Base-by-base conservation (phyloP, 31 red algal species). In the Endocladia muricata region DNA sequence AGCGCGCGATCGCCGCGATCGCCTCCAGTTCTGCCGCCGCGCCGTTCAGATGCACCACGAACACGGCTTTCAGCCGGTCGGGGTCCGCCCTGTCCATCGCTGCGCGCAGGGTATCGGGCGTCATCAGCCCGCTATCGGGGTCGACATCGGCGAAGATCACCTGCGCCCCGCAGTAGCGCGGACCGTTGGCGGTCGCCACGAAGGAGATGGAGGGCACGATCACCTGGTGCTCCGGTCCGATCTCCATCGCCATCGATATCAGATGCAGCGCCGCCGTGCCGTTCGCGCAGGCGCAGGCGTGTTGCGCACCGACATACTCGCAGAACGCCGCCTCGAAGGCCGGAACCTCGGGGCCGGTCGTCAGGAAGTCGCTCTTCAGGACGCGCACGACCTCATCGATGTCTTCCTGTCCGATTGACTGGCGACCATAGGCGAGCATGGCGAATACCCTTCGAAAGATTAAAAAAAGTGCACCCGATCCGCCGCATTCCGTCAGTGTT, bases 71-170 rank as follows among this genome's bases (percentile, higher is more conserved):
- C 33, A 68, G 29, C 23, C 34, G 25, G 21, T 35, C 63, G 25
- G 28, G 25, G 25, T 37, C 25, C 25, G 63, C 28, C 35, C 40
- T 68, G 13, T 52, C 47, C 47, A 52, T 15, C 13, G n/a, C 13
- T 15, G 11, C n/a, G 22, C 40, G 30, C 26, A 74, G 42, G 23
- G 42, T 30, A 55, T 74, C 47, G 28, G 39, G 25, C 26, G 31
- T 19, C 23, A 54, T 25, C 31, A 21, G 21, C 41, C 25, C 22
- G 28, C 21, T 74, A 28, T 74, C 39, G 23, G 26, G 28, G 42
- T 74, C 70, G 47, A 74, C 39, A 37, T 74, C 70, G 23, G 25
- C 31, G 28, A 74, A 74, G 28, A 55, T n/a, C 23, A 35, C 26
- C 23, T 25, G 21, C 48, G 70, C 36, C 30, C 23, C 34, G 48